phyloP scores from a whole-genome alignment of 192 early-diverging fungal genomes.

The Polychytrium aggregatum region DNA sequence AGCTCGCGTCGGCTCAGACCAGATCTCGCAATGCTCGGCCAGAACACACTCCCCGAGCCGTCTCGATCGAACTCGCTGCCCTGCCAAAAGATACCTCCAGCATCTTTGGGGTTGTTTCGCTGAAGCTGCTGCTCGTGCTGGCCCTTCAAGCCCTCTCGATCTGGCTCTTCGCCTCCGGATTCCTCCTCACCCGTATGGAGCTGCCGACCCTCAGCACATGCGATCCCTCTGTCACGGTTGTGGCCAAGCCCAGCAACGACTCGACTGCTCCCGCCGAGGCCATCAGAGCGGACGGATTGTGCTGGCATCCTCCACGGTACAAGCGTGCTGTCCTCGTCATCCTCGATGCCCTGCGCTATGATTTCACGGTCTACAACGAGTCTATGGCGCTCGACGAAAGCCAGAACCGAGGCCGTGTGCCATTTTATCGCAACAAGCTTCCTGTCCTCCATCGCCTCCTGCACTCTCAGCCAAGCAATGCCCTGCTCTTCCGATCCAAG shows the following conservation, averaged over 20 bases:
- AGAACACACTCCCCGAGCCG: no score
- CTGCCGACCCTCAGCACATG: conserved; percentile 13
- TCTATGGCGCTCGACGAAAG: background rate
- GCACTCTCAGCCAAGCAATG: conserved; percentile 12
- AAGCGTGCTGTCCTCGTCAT: conserved; percentile 29
- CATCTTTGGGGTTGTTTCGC: no score
- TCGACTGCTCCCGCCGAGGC: no score
- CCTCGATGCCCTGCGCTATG: conserved; percentile 46
- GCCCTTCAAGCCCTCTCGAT: conserved; percentile 10
- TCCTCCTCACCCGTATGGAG: conserved; percentile 28
- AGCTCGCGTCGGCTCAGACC: no score
- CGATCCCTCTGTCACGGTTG: no score
- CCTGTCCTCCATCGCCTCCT: conserved; percentile 20
- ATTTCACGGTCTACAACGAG: conserved; percentile 27
- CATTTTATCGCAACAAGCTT: conserved; percentile 31
- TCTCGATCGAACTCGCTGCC: no score
- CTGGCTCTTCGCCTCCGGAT: conserved; percentile 16
- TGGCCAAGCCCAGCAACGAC: no score
- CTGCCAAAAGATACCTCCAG: no score
- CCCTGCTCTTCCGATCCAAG: conserved; percentile 28
- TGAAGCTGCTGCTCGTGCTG: conserved; percentile 1
- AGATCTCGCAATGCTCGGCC: no score
- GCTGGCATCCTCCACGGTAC: conserved; percentile 15
- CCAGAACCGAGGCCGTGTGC: background rate
- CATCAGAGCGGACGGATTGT: no score